A percentile compares a stretch with the other conserved stretches of the same genome.
Evolutionary conservation across 2,329 filamentous ascomycete genomes (phyloP).

Genomic region (Aureobasidium sp.): DNA sequence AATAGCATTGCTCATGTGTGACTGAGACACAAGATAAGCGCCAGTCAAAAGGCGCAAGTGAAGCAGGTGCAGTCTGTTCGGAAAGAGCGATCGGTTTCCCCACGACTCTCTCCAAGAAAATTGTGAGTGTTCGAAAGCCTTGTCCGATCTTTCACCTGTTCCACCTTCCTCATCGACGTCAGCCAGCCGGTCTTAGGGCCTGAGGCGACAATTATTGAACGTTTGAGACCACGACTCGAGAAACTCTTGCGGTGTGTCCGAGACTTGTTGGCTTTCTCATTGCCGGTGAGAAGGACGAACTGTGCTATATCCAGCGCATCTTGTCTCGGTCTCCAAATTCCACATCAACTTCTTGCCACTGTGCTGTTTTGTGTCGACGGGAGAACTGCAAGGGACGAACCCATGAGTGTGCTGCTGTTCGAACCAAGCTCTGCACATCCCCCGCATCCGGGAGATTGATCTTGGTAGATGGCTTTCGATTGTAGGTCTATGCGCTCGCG

Average conservation of each 20-base stretch:
- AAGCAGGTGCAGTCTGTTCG: background rate
- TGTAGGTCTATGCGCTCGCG: background rate
- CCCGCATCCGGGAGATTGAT: background rate
- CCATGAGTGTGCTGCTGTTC: background rate
- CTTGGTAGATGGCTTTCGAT: background rate
- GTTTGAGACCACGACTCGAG: background rate
- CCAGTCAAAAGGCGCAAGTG: background rate
- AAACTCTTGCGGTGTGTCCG: background rate
- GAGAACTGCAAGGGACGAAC: background rate
- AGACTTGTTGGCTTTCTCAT: background rate
- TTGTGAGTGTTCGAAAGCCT: background rate
- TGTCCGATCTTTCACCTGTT: background rate
- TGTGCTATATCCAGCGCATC: background rate
- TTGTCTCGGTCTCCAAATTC: background rate
- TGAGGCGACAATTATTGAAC: background rate
- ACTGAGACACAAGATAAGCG: background rate
- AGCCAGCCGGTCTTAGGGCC: background rate
- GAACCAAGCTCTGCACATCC: slow-evolving; percentile 2
- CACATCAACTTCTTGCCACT: background rate
- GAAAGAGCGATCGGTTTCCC: background rate
- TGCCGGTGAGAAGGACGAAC: background rate
- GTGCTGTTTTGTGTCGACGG: background rate
- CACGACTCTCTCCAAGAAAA: background rate
- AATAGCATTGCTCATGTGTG: background rate
- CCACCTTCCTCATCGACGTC: background rate